Base-by-base conservation (phyloP, 2,329 filamentous ascomycete genomes). In the Lachnellula suecica region DNA sequence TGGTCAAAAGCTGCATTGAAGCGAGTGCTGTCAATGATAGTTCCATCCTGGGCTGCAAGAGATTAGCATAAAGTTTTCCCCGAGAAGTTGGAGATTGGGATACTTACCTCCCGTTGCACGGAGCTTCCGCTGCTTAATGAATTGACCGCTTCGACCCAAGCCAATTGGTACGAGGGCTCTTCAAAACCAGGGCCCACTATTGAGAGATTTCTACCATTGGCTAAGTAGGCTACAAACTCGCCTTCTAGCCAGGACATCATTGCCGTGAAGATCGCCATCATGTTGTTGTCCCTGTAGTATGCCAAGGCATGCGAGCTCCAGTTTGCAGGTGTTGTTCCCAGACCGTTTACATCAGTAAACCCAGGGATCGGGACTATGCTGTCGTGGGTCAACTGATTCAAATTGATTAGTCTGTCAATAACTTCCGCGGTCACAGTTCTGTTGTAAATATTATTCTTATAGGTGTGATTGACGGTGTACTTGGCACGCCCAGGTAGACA, bases 381-480 rank as follows among this genome's bases (percentile, higher is more conserved):
- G 24, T 56, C 35, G 7, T 56, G 41, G 1, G 50, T 54, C 6
- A 10, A 9, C 10, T 45, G 40, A 6, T 22, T 35, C 7, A 62
- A 43, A 22, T 60, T 61, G 8, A 50, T 44, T 1, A 58, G 27
- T 17, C 19, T 40, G 11, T 56, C 37, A 17, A 56, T 22, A 29
- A 51, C 50, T 11, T 51, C 29, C 23, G 25, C 31, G 1, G 47
- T 24, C 13, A 50, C 15, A 4, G 37, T 47, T 46, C 44, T 47
- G 3, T 11, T 29, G 2, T 47, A 40, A 6, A 58, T 17, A 8
- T 57, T 61, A 34, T 58, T 56, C 1, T 35, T 25, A n/a, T 56
- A 63, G 0, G 31, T 57, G 23, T 58, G 51, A 25, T 52, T 54
- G 17, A 63, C 40, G 2, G 56, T 57, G 31, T 49, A 62, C 1